phyloP scores from a whole-genome alignment of 225 moss, liverwort and hornwort species.

The Physcomitrium patens region DNA sequence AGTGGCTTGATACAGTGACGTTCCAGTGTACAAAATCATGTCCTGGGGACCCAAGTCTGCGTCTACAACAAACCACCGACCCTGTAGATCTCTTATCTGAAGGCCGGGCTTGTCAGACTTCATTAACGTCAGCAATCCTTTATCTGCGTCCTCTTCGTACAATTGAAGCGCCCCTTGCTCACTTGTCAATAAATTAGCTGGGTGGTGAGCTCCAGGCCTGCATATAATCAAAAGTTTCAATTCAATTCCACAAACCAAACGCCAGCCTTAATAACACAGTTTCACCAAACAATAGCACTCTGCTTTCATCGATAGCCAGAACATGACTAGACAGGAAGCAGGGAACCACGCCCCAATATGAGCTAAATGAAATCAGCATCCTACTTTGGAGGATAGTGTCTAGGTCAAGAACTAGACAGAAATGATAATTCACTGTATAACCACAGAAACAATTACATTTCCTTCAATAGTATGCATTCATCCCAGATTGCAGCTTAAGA shows the following conservation, averaged over 20 bases:
- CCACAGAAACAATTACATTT: neutral
- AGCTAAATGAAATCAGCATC: neutral
- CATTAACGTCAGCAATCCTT: conserved; percentile 82
- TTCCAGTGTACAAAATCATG: conserved; percentile 81
- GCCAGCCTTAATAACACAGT: neutral
- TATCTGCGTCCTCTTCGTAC: conserved; percentile 92
- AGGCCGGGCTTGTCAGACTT: conserved; percentile 96
- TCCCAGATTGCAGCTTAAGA: neutral
- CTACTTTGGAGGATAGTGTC: neutral
- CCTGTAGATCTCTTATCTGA: conserved; percentile 83
- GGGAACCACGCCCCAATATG: neutral
- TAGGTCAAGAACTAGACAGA: neutral
- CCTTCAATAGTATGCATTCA: neutral
- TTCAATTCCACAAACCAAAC: neutral
- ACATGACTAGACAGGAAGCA: neutral
- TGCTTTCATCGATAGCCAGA: neutral
- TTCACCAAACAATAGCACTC: neutral
- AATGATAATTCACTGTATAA: neutral
- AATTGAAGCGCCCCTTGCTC: conserved; percentile 80
- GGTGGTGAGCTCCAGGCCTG: conserved; percentile 85
- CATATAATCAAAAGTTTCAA: conserved; percentile 14
- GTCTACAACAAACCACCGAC: conserved; percentile 90
- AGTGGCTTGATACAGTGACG: conserved; percentile 83
- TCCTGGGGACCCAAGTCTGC: conserved; percentile 86
- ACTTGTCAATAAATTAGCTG: conserved; percentile 55